phyloP scores from a whole-genome alignment of 208 protist species.

The Wallacemonas sp. region DNA sequence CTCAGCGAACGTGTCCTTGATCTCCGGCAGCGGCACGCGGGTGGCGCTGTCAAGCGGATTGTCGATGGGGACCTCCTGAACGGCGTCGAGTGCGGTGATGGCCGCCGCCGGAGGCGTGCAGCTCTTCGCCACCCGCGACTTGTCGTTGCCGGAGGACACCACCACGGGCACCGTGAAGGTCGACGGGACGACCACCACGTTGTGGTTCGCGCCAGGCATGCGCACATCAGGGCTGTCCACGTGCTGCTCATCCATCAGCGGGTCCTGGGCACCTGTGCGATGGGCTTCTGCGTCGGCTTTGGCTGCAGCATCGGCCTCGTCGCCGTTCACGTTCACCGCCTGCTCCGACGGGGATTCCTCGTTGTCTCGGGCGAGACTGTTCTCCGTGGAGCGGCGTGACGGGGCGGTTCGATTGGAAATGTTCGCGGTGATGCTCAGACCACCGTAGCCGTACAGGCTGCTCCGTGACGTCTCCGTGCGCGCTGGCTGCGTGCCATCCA shows the following conservation, averaged over 20 bases:
- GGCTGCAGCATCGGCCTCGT: not conserved
- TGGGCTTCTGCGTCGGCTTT: not conserved
- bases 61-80: not conserved
- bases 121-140: not conserved
- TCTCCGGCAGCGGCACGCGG: not conserved
- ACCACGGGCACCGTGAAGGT: no score
- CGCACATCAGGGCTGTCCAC: no score
- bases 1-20: slow-evolving; percentile 33
- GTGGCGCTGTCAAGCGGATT: not conserved
- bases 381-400: not conserved
- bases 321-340: no score
- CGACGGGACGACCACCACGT: no score
- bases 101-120: not conserved
- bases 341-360: no score
- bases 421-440: slow-evolving; percentile 27
- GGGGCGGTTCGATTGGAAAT: no score
- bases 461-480: slow-evolving; percentile 15
- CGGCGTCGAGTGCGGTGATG: not conserved
- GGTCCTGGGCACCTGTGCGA: no score
- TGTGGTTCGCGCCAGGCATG: no score
- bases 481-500: no score
- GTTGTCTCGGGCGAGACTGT: slow-evolving; percentile 1
- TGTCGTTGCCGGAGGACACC: no score
- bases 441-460: not conserved
- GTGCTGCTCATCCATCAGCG: no score